phyloP scores from a whole-genome alignment of 2,329 filamentous ascomycete species.

The Colletotrichum musae region DNA sequence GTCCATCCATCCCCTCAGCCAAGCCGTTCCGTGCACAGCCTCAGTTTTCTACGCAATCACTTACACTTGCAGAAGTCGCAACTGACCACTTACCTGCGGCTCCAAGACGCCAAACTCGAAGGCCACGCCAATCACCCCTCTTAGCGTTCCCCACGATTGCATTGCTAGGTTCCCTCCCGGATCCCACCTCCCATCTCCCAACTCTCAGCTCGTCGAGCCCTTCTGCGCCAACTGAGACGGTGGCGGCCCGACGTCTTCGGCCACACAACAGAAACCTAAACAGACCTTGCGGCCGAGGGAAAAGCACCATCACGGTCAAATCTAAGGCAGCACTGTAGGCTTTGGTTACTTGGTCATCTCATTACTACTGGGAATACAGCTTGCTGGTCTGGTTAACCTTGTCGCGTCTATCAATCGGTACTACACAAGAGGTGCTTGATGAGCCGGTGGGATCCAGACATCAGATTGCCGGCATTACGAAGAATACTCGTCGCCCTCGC shows the following conservation, averaged over 20 bases:
- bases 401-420: too few species aligned
- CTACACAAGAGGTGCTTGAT: too few species aligned
- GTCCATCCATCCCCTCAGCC: background rate
- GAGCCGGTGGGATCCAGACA: too few species aligned
- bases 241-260: background rate
- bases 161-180: constrained; percentile 14
- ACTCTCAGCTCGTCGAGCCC: too few species aligned
- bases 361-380: background rate
- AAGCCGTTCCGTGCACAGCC: constrained; percentile 38
- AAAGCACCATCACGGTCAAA: too few species aligned
- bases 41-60: constrained; percentile 42
- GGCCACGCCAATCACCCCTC: constrained; percentile 31
- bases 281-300: too few species aligned
- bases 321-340: too few species aligned
- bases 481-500: constrained; percentile 7
- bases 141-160: constrained; percentile 9
- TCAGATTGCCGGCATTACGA: too few species aligned
- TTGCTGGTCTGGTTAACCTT: too few species aligned
- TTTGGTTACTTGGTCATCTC: background rate
- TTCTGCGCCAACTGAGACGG: constrained; percentile 12
- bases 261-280: background rate
- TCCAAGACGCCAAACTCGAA: constrained; percentile 23
- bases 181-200: background rate
- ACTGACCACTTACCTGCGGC: constrained; percentile 25
- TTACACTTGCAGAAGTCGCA: constrained; percentile 12